Percentiles rank a stretch among this genome's conserved stretches.
phyloP scores from a whole-genome alignment of 1,284 basidiomycete genomes.

The Trichosporon asahii region DNA sequence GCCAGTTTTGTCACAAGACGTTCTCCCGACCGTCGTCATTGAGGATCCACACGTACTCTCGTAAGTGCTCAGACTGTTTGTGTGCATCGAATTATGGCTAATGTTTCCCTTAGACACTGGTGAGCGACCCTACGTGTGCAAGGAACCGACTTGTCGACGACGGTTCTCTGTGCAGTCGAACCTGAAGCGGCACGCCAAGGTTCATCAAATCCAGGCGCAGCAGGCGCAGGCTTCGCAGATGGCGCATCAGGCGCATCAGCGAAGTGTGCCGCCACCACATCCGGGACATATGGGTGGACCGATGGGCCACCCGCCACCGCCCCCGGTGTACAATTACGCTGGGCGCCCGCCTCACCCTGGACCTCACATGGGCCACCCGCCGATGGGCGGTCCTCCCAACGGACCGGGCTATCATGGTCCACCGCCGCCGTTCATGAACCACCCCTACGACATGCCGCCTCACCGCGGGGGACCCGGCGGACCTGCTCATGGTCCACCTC shows the following conservation, averaged over 20 bases:
- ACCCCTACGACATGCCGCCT: slow-evolving; percentile 12
- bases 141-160: slow-evolving; percentile 42
- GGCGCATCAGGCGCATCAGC: slow-evolving; percentile 14
- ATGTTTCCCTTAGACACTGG: slow-evolving; percentile 41
- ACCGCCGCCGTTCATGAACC: slow-evolving; percentile 12
- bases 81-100: not conserved
- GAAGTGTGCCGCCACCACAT: slow-evolving; percentile 17
- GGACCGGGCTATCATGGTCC: slow-evolving; percentile 1
- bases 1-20: slow-evolving; percentile 45
- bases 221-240: slow-evolving; percentile 21
- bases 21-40: slow-evolving; percentile 47
- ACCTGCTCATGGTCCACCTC: slow-evolving; percentile 9
- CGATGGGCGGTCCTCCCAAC: slow-evolving; percentile 3
- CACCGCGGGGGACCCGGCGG: slow-evolving; percentile 10
- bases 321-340: slow-evolving; percentile 7
- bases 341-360: slow-evolving; percentile 5
- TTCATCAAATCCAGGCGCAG: slow-evolving; percentile 36
- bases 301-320: slow-evolving; percentile 10
- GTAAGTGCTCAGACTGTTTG: slow-evolving; percentile 34
- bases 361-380: slow-evolving; percentile 7
- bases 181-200: slow-evolving; percentile 48
- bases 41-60: slow-evolving; percentile 48
- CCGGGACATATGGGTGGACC: slow-evolving; percentile 14
- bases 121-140: slow-evolving; percentile 46
- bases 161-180: slow-evolving; percentile 51